These are phyloP conservation scores for Corrigiola litoralis DNA, from an alignment of 179 eudicot species.

Conservation along the genomic window DNA sequence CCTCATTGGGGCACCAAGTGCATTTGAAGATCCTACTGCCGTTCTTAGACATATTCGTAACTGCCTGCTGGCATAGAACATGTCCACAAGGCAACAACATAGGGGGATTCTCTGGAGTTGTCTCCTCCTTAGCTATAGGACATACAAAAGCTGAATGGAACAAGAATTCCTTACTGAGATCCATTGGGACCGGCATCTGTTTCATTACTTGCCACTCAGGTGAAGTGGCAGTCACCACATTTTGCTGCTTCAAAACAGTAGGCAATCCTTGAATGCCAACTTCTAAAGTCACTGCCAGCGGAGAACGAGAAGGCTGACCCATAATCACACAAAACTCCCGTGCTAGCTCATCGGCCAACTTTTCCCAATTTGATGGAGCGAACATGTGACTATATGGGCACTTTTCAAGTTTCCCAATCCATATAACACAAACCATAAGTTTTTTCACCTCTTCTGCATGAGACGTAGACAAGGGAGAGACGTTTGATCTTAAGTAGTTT, in stretches of 20 bases:
- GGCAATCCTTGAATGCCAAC: constrained; percentile 61
- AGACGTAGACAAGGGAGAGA: constrained; percentile 38
- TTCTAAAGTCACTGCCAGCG: constrained; percentile 46
- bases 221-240: constrained; percentile 47
- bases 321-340: constrained; percentile 44
- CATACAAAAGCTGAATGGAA: constrained; percentile 69
- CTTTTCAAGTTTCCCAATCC: constrained; percentile 49
- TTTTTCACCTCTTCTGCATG: constrained; percentile 45
- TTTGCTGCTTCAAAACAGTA: constrained; percentile 52
- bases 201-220: constrained; percentile 66
- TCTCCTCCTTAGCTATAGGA: constrained; percentile 62
- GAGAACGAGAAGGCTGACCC: constrained; percentile 51
- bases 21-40: constrained; percentile 57
- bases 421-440: constrained; percentile 50
- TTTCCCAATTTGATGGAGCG: constrained; percentile 38
- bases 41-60: constrained; percentile 53
- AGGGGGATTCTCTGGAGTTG: constrained; percentile 63
- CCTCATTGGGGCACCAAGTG: constrained; percentile 56
- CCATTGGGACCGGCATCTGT: constrained; percentile 63
- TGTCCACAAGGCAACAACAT: constrained; percentile 71
- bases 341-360: constrained; percentile 38
- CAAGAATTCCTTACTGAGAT: constrained; percentile 46
- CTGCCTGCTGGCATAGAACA: constrained; percentile 54
- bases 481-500: constrained; percentile 35
- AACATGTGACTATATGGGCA: constrained; percentile 49